Evolutionary conservation across 345 rosid genomes (phyloP).

Genomic region (Hevea brasiliensis): DNA sequence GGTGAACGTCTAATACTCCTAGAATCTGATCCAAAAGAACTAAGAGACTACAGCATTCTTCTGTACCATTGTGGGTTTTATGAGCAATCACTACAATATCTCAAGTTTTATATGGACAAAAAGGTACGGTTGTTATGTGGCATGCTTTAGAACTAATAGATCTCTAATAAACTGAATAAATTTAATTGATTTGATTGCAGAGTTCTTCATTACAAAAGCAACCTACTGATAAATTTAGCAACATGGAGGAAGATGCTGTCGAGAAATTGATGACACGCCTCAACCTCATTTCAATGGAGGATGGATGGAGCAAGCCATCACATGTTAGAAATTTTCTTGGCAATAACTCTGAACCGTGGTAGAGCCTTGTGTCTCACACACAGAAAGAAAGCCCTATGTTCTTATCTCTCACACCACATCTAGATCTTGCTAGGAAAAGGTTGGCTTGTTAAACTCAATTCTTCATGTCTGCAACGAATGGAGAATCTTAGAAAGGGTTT

Average conservation of each 20-base stretch:
- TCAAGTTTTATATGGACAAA: conserved; percentile 40
- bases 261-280: conserved; percentile 56
- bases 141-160: neutral
- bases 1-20: conserved; percentile 67
- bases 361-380: neutral
- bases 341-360: conserved; percentile 64
- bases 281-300: conserved; percentile 56
- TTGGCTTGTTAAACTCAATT: neutral
- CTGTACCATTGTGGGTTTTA: conserved; percentile 66
- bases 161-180: conserved; percentile 3
- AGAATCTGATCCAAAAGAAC: conserved; percentile 46
- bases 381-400: neutral
- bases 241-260: conserved; percentile 52
- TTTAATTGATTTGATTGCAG: conserved; percentile 23
- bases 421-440: neutral
- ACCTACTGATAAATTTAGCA: conserved; percentile 28
- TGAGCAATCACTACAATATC: conserved; percentile 47
- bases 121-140: conserved; percentile 34
- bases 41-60: conserved; percentile 66
- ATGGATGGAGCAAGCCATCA: conserved; percentile 53
- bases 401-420: neutral
- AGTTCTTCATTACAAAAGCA: conserved; percentile 23
- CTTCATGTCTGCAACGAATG: neutral
- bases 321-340: conserved; percentile 49
- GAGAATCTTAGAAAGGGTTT: neutral